phyloP scores from a whole-genome alignment of 306 rosid genomes.

The Corylus avellana region DNA sequence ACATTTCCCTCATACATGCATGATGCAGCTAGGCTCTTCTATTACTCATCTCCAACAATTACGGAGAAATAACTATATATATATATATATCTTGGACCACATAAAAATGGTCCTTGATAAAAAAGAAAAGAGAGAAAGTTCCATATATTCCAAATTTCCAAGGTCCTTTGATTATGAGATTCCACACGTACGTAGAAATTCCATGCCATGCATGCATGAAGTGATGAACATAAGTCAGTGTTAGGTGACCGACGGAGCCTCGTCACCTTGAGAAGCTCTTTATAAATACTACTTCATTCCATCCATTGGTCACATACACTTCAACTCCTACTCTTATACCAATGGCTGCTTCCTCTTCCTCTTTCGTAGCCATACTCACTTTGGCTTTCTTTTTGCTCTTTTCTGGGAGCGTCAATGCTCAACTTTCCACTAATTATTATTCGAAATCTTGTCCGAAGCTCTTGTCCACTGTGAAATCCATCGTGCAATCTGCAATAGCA shows the following conservation, averaged over 20 bases:
- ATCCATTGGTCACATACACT: background rate
- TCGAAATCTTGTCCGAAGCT: constrained; percentile 63
- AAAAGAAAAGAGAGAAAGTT: no score
- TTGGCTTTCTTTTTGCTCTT: constrained; percentile 36
- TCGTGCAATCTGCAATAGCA: constrained; percentile 52
- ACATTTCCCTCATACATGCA: no score
- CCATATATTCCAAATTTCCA: no score
- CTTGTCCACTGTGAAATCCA: constrained; percentile 48
- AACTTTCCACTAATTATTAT: constrained; percentile 58
- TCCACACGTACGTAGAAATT: constrained; percentile 4
- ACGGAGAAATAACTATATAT: no score
- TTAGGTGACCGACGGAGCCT: constrained; percentile 55
- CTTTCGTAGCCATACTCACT: constrained; percentile 10
- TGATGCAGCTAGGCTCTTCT: no score
- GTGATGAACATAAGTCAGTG: constrained; percentile 35
- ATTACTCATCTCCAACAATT: no score
- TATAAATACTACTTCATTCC: constrained; percentile 31
- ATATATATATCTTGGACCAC: no score
- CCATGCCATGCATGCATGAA: constrained; percentile 20
- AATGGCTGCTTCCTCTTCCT: constrained; percentile 41
- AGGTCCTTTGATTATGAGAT: background rate
- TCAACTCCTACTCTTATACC: no score
- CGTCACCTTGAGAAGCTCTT: constrained; percentile 31
- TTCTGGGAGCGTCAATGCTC: constrained; percentile 43
- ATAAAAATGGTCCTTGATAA: no score